These are phyloP conservation scores for Plantago rigida DNA, from an alignment of 305 asterid species.

Conservation along the genomic window DNA sequence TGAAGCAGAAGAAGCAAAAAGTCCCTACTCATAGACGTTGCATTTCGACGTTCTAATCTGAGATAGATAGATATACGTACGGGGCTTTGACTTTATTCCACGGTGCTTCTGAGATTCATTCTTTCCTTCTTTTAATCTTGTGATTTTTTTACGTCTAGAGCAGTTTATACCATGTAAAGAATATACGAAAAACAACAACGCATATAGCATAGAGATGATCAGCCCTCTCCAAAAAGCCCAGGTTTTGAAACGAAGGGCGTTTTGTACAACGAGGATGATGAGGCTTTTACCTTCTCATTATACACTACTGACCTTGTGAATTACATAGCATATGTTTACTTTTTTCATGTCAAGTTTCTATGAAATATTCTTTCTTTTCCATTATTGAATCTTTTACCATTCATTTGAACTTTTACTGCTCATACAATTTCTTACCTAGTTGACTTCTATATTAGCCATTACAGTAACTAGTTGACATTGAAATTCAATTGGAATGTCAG, in stretches of 20 bases:
- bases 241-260: constrained; percentile 28
- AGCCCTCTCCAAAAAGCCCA: constrained; percentile 36
- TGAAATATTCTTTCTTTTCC: neutral
- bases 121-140: neutral
- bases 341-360: neutral
- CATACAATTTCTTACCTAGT: neutral
- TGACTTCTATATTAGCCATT: neutral
- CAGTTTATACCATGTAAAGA: neutral
- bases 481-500: too few relatives aligned
- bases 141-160: neutral
- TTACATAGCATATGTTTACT: neutral
- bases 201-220: constrained; percentile 24
- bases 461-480: too few relatives aligned
- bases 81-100: neutral
- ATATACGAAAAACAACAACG: neutral
- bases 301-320: neutral
- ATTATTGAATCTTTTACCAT: neutral
- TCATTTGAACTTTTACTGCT: neutral
- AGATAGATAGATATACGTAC: too few relatives aligned
- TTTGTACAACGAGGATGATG: constrained; percentile 33
- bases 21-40: constrained; percentile 54
- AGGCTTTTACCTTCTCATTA: constrained; percentile 23
- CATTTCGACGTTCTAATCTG: constrained; percentile 47
- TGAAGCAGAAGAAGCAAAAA: constrained; percentile 52
- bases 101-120: constrained; percentile 4